Evolutionary conservation across 768 basidiomycete genomes (phyloP).

Genomic region (Porphyrellus cyaneotinctus): DNA sequence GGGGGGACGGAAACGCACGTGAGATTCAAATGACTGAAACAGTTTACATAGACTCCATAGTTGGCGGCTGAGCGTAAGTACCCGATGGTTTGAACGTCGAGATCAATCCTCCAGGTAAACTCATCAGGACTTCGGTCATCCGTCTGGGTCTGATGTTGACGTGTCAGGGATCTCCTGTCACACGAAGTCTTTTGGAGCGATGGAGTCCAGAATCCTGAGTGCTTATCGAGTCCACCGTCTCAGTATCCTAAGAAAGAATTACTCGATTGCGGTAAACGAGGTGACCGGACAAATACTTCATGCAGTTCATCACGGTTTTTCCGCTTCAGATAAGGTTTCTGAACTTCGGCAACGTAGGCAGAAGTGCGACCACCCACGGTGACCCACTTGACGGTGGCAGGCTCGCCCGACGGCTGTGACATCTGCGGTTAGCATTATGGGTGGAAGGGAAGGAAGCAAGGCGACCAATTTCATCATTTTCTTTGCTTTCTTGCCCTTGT

Average conservation of each 20-base stretch:
- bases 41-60: no score
- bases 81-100: neutral
- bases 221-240: neutral
- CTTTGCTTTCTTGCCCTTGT: conserved; percentile 54
- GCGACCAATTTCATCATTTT: conserved; percentile 46
- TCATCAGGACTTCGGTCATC: neutral
- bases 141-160: neutral
- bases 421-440: conserved; percentile 1
- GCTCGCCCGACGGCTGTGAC: conserved; percentile 59
- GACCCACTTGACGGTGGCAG: conserved; percentile 70
- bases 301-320: neutral
- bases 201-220: neutral
- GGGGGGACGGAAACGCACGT: no score
- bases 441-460: neutral
- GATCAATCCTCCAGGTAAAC: neutral
- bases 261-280: neutral
- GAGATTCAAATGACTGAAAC: no score
- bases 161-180: neutral
- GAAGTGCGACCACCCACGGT: conserved; percentile 77
- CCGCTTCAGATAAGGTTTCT: conserved; percentile 30
- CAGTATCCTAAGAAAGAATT: conserved; percentile 1
- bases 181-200: conserved; percentile 10
- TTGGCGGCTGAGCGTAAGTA: no score
- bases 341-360: conserved; percentile 64
- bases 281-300: neutral